Evolutionary conservation across 2,329 filamentous ascomycete genomes (phyloP), one percentile per base, ranked within the genome.

Genomic region (Pseudocercospora macadamiae): DNA sequence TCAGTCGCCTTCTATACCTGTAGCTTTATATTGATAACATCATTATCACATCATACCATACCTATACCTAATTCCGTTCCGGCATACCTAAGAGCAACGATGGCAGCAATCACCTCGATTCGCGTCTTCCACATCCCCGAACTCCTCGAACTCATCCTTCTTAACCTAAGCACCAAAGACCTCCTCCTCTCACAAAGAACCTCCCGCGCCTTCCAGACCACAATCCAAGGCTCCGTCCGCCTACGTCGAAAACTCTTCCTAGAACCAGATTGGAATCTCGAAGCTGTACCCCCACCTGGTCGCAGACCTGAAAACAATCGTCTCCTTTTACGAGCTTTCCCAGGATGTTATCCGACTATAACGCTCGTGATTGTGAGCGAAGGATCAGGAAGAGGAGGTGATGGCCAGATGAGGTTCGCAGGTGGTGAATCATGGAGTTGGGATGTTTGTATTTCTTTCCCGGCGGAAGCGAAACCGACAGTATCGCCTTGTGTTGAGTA

Each of bases 131-230:
- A 65, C 28, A 69, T 73, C 4, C 72, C 74, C 23, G 75, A 77
- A 62, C 71, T 77, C 56, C 70, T 76, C 54, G 74, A 76, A 64
- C 49, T 69, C 36, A 70, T 76, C 61, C 72, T 77, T 23, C 54
- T 64, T 7, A 56, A 73, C 16, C 70, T 77, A 2, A 60, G 60
- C 26, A 63, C 59, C 4, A 65, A 67, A 59, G 68, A 74, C 37
- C 64, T 75, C 9, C 69, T 75, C 23, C 66, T 74, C 19, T 61
- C 59, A 6, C 74, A 75, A 60, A 66, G 73, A 12, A 66, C 70
- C 26, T 66, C 64, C 36, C 64, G 52, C 21, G 57, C 55, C 47
- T 75, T 73, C 64, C 66, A 63, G 28, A 45, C 61, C 36, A 68
- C 68, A 3, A 67, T 71, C 45, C 55, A 59, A 51, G 59, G 66